Base-by-base conservation (phyloP, 768 basidiomycete genomes). In the Russula griseocarnosa region DNA sequence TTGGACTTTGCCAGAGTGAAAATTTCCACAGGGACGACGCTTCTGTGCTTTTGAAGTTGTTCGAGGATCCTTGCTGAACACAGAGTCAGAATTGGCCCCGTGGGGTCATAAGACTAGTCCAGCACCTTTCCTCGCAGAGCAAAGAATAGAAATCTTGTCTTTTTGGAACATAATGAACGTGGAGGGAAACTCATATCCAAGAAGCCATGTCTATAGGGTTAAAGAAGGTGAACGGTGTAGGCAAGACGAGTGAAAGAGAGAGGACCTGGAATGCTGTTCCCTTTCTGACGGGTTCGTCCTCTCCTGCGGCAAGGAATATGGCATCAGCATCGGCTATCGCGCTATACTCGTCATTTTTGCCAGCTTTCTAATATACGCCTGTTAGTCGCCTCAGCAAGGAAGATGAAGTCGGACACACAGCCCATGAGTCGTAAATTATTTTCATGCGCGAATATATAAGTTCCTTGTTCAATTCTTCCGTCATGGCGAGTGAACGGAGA, bases 141-240 rank as follows among this genome's bases (percentile, higher is more conserved):
- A 94, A 30, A 97, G 77, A 46, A 98, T 87, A 38, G 79, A 78
- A 22, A 98, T 76, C 71, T 83, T 89, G 59, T 87, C 79, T 70
- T 88, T 88, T 62, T 86, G 82, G 70, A 98, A 90, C 22, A 98
- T 78, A 62, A 95, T 81, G 32, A 98, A 79, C 0, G 96, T 98
- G 0, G 94, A 93, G 3, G 96, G 97, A 72, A 98, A 98, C 75
- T 99, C 96, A 74, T 94, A 98, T 16, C 95, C 96, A 44, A 98
- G 82, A 20, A 99, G 80, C 92, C 94, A 97, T 72, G 94, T 95
- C 96, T 97, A 68, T 28, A 44, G 54, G 30, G 57, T 50, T 55
- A 13, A 51, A 24, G 36, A 42, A 36, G 30, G 42, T 55, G 55
- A 58, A 56, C 60, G 69, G 61, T 30, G 57, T 24, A 14, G 24